Conservation (phyloP, 345 rosid species). For the Physaria fendleri region DNA sequence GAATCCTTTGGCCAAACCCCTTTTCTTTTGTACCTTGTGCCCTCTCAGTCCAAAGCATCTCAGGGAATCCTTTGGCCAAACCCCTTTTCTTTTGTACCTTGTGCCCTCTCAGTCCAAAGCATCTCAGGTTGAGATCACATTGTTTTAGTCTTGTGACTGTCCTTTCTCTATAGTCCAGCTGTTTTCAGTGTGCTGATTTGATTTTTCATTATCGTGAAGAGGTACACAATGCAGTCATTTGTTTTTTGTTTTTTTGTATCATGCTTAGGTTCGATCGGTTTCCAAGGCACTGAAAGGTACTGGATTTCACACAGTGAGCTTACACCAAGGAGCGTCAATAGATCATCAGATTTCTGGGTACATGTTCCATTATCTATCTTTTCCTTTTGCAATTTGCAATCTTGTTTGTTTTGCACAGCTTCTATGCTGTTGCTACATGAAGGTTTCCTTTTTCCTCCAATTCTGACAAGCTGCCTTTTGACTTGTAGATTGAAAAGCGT, state of each 20-base stretch:
- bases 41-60: constrained; percentile 73
- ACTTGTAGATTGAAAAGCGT: constrained; percentile 56
- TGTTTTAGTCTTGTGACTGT: background rate
- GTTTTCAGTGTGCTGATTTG: background rate
- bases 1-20: constrained; percentile 37
- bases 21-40: constrained; percentile 70
- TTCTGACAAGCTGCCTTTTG: constrained; percentile 15
- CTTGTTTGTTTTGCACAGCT: background rate
- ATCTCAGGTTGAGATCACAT: constrained; percentile 40
- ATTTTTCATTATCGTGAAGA: background rate
- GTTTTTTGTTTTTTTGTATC: background rate
- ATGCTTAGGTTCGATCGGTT: constrained; percentile 57
- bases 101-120: constrained; percentile 84
- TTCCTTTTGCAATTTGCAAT: background rate
- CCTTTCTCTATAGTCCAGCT: background rate
- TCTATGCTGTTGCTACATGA: background rate
- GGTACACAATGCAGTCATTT: background rate
- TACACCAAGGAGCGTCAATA: constrained; percentile 64
- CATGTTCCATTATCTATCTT: background rate
- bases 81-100: constrained; percentile 72
- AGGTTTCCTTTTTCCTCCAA: background rate
- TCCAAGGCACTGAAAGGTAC: constrained; percentile 79
- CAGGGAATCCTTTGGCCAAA: constrained; percentile 36
- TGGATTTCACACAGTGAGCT: constrained; percentile 83
- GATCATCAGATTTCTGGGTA: constrained; percentile 90